A percentile compares a stretch with the other conserved stretches of the same genome.
Conservation (phyloP, 805 yeast genomes). For the Saccharomyces eubayanus region DNA sequence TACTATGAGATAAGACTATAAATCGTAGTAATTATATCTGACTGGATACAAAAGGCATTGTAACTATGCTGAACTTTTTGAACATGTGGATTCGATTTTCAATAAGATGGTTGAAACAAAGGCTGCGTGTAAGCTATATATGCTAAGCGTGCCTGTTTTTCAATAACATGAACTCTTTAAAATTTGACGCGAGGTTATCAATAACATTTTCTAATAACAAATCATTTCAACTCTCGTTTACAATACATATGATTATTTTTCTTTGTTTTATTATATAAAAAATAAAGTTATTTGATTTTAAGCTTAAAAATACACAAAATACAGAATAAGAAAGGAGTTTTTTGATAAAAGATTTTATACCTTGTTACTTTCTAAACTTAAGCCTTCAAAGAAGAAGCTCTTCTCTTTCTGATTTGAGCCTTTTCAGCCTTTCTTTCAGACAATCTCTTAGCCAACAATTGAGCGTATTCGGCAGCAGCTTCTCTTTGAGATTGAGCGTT, state of each 20-base stretch:
- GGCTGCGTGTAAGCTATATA: too few relatives aligned
- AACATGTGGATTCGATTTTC: not conserved
- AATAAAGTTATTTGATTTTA: not conserved
- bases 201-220: not conserved
- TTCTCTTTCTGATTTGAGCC: constrained; percentile 98
- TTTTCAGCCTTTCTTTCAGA: constrained; percentile 97
- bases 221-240: not conserved
- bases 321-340: not conserved
- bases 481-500: constrained; percentile 99
- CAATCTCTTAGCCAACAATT: constrained; percentile 95
- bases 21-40: not conserved
- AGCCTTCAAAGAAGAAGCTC: constrained; percentile 98
- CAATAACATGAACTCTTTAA: too few relatives aligned
- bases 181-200: too few relatives aligned
- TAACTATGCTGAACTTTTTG: not conserved
- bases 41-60: not conserved
- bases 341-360: not conserved
- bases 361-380: constrained; percentile 29
- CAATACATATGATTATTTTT: not conserved
- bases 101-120: too few relatives aligned
- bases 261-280: not conserved
- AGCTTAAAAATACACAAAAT: not conserved
- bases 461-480: constrained; percentile 99
- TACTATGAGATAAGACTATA: constrained; percentile 38
- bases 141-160: too few relatives aligned